phyloP scores from a whole-genome alignment of 2,329 filamentous ascomycete genomes.

The Xylaria sp. region DNA sequence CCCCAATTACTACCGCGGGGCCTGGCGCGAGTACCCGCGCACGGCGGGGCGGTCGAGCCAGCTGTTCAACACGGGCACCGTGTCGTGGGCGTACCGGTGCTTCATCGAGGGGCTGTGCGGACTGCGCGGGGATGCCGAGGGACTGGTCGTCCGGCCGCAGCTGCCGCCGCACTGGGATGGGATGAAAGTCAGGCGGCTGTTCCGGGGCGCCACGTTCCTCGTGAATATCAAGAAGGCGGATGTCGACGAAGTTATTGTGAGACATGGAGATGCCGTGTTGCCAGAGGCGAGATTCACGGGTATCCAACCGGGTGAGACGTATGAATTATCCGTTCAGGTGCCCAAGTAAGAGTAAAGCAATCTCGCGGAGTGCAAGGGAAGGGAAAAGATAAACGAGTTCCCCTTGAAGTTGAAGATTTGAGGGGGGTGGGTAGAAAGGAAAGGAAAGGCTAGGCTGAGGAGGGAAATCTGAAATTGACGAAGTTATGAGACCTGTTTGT shows the following conservation, averaged over 20 bases:
- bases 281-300: slow-evolving; percentile 48
- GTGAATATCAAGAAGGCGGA: slow-evolving; percentile 50
- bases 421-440: not conserved
- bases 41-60: slow-evolving; percentile 62
- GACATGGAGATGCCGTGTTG: slow-evolving; percentile 46
- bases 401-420: too few relatives aligned
- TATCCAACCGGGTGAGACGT: slow-evolving; percentile 51
- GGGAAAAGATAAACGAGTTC: too few relatives aligned
- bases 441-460: not conserved
- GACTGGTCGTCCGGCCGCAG: slow-evolving; percentile 55
- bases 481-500: slow-evolving; percentile 2
- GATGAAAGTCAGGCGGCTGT: slow-evolving; percentile 54
- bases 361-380: not conserved
- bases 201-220: slow-evolving; percentile 57
- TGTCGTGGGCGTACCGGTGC: slow-evolving; percentile 61
- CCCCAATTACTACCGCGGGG: slow-evolving; percentile 64
- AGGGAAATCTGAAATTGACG: not conserved
- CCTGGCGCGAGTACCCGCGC: slow-evolving; percentile 53
- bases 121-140: slow-evolving; percentile 54
- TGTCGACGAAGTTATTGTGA: slow-evolving; percentile 49
- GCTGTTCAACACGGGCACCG: slow-evolving; percentile 64
- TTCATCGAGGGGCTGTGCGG: slow-evolving; percentile 62
- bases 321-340: slow-evolving; percentile 49
- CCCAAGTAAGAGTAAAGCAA: slow-evolving; percentile 21
- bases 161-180: slow-evolving; percentile 56